A percentile compares a stretch with the other conserved stretches of the same genome.
phyloP scores from a whole-genome alignment of 768 basidiomycete genomes.

The Xerocomellus amylosporus region DNA sequence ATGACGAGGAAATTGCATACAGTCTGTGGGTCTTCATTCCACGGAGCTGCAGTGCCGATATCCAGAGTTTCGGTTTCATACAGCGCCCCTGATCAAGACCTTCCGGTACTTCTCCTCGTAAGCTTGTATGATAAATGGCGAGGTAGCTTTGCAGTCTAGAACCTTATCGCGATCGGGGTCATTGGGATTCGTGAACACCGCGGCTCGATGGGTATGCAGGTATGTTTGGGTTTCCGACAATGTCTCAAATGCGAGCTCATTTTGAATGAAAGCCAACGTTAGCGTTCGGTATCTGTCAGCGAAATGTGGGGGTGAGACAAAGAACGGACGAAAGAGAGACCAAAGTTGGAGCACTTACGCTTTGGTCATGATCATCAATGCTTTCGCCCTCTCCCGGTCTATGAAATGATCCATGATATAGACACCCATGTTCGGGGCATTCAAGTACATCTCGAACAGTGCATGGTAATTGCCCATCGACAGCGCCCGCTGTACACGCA shows the following conservation, averaged over 20 bases:
- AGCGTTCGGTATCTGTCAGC: constrained; percentile 74
- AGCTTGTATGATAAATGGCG: constrained; percentile 52
- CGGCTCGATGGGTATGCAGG: constrained; percentile 64
- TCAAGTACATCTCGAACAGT: constrained; percentile 79
- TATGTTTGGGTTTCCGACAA: constrained; percentile 63
- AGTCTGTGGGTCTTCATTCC: constrained; percentile 14
- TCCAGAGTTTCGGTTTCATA: constrained; percentile 42
- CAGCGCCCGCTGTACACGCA: constrained; percentile 83
- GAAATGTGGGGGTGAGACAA: constrained; percentile 1
- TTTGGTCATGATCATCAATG: constrained; percentile 87
- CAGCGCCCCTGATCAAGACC: constrained; percentile 89
- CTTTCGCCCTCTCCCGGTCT: constrained; percentile 82
- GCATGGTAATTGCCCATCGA: constrained; percentile 93
- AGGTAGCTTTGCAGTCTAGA: constrained; percentile 70
- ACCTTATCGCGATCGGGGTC: constrained; percentile 59
- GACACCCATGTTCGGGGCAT: constrained; percentile 93
- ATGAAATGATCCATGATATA: constrained; percentile 99
- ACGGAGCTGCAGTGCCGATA: constrained; percentile 1
- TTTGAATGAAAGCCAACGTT: constrained; percentile 70
- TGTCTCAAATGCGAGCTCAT: constrained; percentile 82
- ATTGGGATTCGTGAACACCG: constrained; percentile 62
- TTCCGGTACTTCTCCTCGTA: constrained; percentile 83
- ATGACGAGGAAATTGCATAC: constrained; percentile 12
- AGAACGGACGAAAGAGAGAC: neutral
- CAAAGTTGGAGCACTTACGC: constrained; percentile 58